A percentile compares a stretch with the other conserved stretches of the same genome.
These are phyloP conservation scores for Colletotrichum coccodes DNA, from an alignment of 2,329 filamentous ascomycete genomes.

Conservation along the genomic window DNA sequence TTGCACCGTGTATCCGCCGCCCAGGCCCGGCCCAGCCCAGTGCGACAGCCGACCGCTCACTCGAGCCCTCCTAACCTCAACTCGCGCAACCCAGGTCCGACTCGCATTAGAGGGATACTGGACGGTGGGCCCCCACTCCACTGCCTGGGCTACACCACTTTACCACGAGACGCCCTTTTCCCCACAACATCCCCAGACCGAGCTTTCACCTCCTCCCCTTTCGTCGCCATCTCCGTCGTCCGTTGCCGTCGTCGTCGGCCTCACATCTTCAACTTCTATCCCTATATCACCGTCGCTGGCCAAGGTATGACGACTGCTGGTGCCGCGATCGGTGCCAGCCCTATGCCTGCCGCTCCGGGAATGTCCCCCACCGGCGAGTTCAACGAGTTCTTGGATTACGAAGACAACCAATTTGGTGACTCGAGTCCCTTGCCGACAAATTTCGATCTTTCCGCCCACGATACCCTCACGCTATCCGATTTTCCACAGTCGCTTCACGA, in stretches of 20 bases:
- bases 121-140: constrained; percentile 33
- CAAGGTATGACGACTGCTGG: constrained; percentile 37
- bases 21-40: constrained; percentile 21
- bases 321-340: constrained; percentile 43
- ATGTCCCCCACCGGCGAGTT: constrained; percentile 42
- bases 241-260: constrained; percentile 18
- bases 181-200: constrained; percentile 34
- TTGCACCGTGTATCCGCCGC: constrained; percentile 30
- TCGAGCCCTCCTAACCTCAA: background rate
- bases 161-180: constrained; percentile 33
- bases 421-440: constrained; percentile 41
- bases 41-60: constrained; percentile 13
- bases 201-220: constrained; percentile 33
- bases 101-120: constrained; percentile 31
- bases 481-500: constrained; percentile 35
- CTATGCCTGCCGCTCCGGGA: constrained; percentile 50
- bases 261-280: constrained; percentile 10
- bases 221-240: constrained; percentile 27
- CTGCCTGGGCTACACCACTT: constrained; percentile 32
- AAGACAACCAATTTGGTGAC: constrained; percentile 48
- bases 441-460: constrained; percentile 48
- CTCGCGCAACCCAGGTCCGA: constrained; percentile 20
- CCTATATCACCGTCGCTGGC: constrained; percentile 23
- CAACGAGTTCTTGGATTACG: constrained; percentile 49
- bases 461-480: constrained; percentile 46